phyloP scores from a whole-genome alignment of 2,329 filamentous ascomycete species.

The Talaromyces sp. region DNA sequence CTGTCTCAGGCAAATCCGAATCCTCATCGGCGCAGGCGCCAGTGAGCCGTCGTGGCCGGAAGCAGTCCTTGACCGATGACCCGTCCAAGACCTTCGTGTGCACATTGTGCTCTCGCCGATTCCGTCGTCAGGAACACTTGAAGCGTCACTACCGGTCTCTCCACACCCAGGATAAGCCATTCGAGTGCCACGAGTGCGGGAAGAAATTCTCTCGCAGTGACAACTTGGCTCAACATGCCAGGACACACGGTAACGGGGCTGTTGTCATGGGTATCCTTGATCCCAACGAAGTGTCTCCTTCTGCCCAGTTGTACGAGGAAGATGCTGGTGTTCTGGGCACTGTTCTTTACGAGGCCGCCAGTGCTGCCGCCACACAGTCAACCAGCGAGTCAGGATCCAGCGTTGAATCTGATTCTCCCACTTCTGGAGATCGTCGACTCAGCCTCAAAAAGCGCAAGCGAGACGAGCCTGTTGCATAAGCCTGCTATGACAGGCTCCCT shows the following conservation, averaged over 20 bases:
- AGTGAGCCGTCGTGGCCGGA: constrained; percentile 82
- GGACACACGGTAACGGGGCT: constrained; percentile 86
- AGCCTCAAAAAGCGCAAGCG: constrained; percentile 78
- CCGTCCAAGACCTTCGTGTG: constrained; percentile 98
- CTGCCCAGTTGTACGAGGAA: constrained; percentile 47
- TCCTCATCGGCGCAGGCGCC: constrained; percentile 15
- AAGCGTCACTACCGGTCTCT: constrained; percentile 98
- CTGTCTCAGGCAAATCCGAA: constrained; percentile 31
- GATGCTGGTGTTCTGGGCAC: constrained; percentile 68
- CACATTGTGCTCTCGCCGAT: constrained; percentile 91
- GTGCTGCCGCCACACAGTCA: constrained; percentile 64
- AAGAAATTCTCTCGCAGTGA: constrained; percentile 99
- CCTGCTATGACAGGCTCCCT: background rate
- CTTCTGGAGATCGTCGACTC: constrained; percentile 39
- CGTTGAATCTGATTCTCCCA: constrained; percentile 29
- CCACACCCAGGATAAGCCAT: constrained; percentile 97
- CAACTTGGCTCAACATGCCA: constrained; percentile 92
- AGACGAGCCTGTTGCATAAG: constrained; percentile 56
- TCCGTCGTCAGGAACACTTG: constrained; percentile 95
- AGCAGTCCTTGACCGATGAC: constrained; percentile 96
- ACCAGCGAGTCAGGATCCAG: constrained; percentile 44
- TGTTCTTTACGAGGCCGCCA: constrained; percentile 76
- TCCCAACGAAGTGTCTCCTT: constrained; percentile 50
- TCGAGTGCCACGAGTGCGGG: constrained; percentile 94
- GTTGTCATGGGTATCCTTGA: constrained; percentile 86